Evolutionary conservation across 495 filamentous ascomycete genomes (phyloP), one percentile per base, ranked within the genome.

Genomic region (Achaetomiella virescens): DNA sequence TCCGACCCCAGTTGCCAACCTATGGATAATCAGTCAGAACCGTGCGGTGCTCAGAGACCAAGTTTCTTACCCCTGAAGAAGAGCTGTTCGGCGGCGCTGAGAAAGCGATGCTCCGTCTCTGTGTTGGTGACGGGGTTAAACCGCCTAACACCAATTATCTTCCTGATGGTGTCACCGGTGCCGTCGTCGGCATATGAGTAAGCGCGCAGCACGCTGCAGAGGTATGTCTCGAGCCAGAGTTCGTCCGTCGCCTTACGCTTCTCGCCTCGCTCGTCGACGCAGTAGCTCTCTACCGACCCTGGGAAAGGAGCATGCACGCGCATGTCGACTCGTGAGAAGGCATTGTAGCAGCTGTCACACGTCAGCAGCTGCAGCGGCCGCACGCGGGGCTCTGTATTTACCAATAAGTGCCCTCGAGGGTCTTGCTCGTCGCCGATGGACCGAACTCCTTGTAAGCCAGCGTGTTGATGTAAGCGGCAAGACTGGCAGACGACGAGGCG

Each of bases 101-200:
- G 77, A 72, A 98, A 98, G 58, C 87, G 89, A 66, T 98, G 95
- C 67, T 98, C 93, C 56, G 90, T 89, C 69, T 98, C 93, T 12
- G 93, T 98, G 65, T 87, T 97, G 24, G 90, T 97, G 50, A 97
- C 89, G 0, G 93, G 93, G 67, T 98, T 97, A 76, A 98, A 98
- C 44, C 93, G 84, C 57, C 93, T 79, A 21, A 96, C 89, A 15
- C 92, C 95, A 56, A 96, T 84, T 57, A 98, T 96, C 73, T 89
- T 92, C 67, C 88, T 86, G 61, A 97, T 95, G 3, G 84, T 84
- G 59, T 97, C 91, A 29, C 91, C 91, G 54, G 83, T 87, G 25
- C 91, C 91, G 73, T 97, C 86, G 69, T 98, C 93, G 27, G 95
- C 95, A 65, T 97, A 98, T 2, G 89, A 88, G 68, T 97, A 97